Percentiles rank a stretch among this genome's conserved stretches.
Conservation (phyloP, 2,329 filamentous ascomycete species). For the Trichoderma sp. region DNA sequence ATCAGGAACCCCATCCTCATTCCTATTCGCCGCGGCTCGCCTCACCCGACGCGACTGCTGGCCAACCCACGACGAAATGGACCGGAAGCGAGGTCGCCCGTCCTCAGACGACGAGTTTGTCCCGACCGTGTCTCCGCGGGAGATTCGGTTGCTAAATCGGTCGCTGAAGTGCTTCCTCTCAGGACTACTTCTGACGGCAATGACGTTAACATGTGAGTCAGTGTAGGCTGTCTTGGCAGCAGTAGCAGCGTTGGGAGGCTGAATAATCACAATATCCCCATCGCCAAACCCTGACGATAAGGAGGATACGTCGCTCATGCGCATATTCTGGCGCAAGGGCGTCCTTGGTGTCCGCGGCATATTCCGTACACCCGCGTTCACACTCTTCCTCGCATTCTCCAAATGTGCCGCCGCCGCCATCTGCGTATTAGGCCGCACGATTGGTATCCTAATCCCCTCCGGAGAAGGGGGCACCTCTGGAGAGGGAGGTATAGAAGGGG, state of each 20-base stretch:
- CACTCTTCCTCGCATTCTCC: constrained; percentile 2
- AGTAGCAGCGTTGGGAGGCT: constrained; percentile 32
- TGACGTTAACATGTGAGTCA: not conserved
- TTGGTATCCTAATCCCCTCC: not conserved
- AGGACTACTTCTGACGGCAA: constrained; percentile 1
- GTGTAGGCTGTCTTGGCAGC: not conserved
- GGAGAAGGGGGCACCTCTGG: constrained; percentile 21
- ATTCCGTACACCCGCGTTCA: not conserved
- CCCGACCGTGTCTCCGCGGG: constrained; percentile 51
- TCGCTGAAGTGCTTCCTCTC: constrained; percentile 1
- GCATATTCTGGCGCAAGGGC: constrained; percentile 31
- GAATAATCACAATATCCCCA: constrained; percentile 53
- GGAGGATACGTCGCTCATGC: constrained; percentile 57
- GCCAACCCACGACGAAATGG: constrained; percentile 64
- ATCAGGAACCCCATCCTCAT: constrained; percentile 39
- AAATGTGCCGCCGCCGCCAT: constrained; percentile 22
- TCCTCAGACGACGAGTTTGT: constrained; percentile 56
- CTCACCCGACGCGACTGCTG: constrained; percentile 61
- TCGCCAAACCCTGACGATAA: constrained; percentile 67
- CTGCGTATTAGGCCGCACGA: constrained; percentile 1
- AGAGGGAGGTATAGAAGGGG: not conserved
- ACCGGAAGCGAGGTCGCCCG: constrained; percentile 56
- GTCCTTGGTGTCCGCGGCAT: constrained; percentile 19
- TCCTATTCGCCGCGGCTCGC: constrained; percentile 35
- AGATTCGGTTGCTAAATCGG: constrained; percentile 20